Evolutionary conservation across 2,329 filamentous ascomycete species (phyloP).

Genomic region (Penicillium sp.): DNA sequence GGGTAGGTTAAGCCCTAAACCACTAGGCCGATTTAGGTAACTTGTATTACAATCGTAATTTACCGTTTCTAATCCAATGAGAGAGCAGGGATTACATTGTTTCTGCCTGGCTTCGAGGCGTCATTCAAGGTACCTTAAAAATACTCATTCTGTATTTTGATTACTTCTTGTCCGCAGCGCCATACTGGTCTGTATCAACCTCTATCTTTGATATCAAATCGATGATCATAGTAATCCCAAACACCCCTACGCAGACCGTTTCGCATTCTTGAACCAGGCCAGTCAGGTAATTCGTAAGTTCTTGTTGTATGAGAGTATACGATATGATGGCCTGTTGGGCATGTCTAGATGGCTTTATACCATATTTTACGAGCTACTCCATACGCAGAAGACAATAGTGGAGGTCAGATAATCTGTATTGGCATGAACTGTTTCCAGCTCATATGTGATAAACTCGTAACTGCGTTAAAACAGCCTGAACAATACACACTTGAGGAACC

Average conservation of each 20-base stretch:
- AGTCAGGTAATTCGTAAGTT: too few species aligned
- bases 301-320: background rate
- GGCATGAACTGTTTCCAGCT: constrained; percentile 34
- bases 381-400: constrained; percentile 12
- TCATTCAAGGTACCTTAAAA: background rate
- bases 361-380: constrained; percentile 7
- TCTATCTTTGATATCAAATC: background rate
- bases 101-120: background rate
- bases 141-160: background rate
- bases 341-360: background rate
- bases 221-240: background rate
- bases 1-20: constrained; percentile 43
- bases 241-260: background rate
- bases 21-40: constrained; percentile 29
- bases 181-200: background rate
- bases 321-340: background rate
- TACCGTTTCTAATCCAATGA: background rate
- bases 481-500: constrained; percentile 29
- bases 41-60: constrained; percentile 1
- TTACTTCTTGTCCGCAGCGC: background rate
- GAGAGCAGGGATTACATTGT: background rate
- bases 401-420: constrained; percentile 39
- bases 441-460: constrained; percentile 37
- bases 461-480: constrained; percentile 38
- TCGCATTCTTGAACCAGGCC: too few species aligned